A percentile compares a stretch with the other conserved stretches of the same genome.
These are phyloP conservation scores for Trichoderma citrinoviride DNA, from an alignment of 2,329 filamentous ascomycete species.

Conservation along the genomic window DNA sequence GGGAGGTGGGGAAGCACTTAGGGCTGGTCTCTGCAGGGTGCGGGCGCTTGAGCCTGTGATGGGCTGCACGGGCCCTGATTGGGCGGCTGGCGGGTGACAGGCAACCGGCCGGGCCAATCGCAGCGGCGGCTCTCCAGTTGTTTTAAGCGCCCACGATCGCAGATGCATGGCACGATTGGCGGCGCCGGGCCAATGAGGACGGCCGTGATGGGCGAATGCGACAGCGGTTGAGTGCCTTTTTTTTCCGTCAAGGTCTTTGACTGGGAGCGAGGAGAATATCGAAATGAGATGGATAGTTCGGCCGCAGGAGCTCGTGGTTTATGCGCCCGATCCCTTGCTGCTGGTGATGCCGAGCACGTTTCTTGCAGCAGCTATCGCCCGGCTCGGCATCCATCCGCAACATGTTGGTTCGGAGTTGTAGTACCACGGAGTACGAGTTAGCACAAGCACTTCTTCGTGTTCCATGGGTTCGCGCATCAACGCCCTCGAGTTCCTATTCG, in stretches of 20 bases:
- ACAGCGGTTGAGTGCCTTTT: not conserved
- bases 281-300: too few relatives aligned
- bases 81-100: conserved; percentile 15
- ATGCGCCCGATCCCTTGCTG: conserved; percentile 5
- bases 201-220: not conserved
- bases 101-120: conserved; percentile 29
- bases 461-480: not conserved
- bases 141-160: conserved; percentile 36
- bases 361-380: not conserved
- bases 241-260: too few relatives aligned
- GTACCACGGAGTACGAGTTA: too few relatives aligned
- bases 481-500: not conserved
- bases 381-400: conserved; percentile 1
- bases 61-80: not conserved
- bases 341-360: conserved; percentile 1
- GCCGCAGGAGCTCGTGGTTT: not conserved
- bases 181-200: not conserved
- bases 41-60: conserved; percentile 15
- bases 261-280: too few relatives aligned
- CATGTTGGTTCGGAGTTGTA: not conserved
- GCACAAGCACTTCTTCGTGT: too few relatives aligned
- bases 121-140: conserved; percentile 13
- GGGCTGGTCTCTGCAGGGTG: conserved; percentile 10
- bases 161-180: conserved; percentile 31
- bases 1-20: conserved; percentile 16